Evolutionary conservation across 2,329 filamentous ascomycete species (phyloP), one percentile per base, ranked within the genome.

Genomic region (Colletotrichum zoysiae): DNA sequence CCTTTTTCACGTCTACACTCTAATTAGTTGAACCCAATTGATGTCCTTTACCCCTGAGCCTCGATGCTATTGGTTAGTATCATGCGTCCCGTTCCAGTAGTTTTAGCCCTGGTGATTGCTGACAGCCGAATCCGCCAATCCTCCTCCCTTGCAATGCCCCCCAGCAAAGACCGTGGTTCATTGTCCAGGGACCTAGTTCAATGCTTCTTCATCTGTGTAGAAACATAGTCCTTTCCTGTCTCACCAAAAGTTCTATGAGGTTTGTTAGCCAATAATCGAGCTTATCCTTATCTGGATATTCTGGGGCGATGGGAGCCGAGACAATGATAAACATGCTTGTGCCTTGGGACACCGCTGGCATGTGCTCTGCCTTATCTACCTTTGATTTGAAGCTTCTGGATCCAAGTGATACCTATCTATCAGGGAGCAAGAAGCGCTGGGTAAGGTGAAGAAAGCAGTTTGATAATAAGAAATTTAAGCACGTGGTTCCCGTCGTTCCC

Each of bases 301-400:
- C 7, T 9, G 1, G n/a, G 9, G 42, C 33, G 63, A 67, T 67
- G 56, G 20, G 42, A 55, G 59, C 65, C 65, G 69, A 69, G 69
- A 64, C 26, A 18, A 30, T 40, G 26, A 58, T 30, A 23, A 62
- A 58, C 63, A 61, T 53, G 64, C 64, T 70, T 63, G 59, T 56
- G 64, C 33, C 44, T 50, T 69, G 58, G 33, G 23, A 50, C 46
- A 48, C 6, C 16, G 35, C 18, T 48, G 48, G 26, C 56, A 48
- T 30, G 23, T 57, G 60, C 20, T 40, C 53, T 69, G 64, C 48
- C 69, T 69, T 64, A 71, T 71, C 65, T 56, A 33, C 18, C n/a
- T 44, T 14, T 30, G 5, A 14, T 20, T 33, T 33, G 40, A 35
- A 51, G 55, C 42, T 48, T 9, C 42, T 14, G n/a, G 44, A 42